Evolutionary conservation across 441 rosid species (phyloP).

Genomic region (Brassica hybrid): DNA sequence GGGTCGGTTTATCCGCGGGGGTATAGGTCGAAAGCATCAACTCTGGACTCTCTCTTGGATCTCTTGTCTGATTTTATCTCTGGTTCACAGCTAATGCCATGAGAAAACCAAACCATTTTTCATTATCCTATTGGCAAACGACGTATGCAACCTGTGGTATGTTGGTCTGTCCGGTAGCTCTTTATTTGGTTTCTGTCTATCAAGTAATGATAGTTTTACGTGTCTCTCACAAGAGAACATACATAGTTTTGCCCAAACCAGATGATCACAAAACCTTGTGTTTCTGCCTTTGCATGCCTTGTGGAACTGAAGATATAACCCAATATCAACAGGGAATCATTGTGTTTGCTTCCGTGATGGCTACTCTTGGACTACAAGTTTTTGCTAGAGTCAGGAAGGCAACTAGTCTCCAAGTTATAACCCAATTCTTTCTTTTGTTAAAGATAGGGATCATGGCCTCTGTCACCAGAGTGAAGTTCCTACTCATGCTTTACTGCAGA

Average conservation of each 20-base stretch:
- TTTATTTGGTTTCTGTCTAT: too few species aligned
- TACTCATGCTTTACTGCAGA: slow-evolving; percentile 60
- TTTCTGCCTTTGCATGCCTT: too few species aligned
- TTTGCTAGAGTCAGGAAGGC: slow-evolving; percentile 64
- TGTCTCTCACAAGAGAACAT: too few species aligned
- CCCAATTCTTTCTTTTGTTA: slow-evolving; percentile 11
- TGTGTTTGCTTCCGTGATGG: slow-evolving; percentile 79
- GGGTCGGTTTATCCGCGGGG: too few species aligned
- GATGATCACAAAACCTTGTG: too few species aligned
- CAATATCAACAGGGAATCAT: slow-evolving; percentile 57
- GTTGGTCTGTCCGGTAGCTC: too few species aligned
- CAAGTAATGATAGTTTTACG: too few species aligned
- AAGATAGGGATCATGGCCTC: slow-evolving; percentile 79
- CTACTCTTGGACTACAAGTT: slow-evolving; percentile 72
- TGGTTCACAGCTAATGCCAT: slow-evolving; percentile 56
- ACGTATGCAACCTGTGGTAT: slow-evolving; percentile 63
- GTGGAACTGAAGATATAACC: too few species aligned
- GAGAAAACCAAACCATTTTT: slow-evolving; percentile 54
- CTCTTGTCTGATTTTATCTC: slow-evolving; percentile 54
- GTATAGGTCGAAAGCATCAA: slow-evolving; percentile 44
- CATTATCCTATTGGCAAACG: slow-evolving; percentile 59
- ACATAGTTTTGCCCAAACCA: too few species aligned
- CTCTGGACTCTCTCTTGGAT: slow-evolving; percentile 63
- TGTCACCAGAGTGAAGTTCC: slow-evolving; percentile 57
- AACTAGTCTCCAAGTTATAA: slow-evolving; percentile 52